These are phyloP conservation scores for Leccinellum albellum DNA, from an alignment of 768 basidiomycete species.

Conservation along the genomic window DNA sequence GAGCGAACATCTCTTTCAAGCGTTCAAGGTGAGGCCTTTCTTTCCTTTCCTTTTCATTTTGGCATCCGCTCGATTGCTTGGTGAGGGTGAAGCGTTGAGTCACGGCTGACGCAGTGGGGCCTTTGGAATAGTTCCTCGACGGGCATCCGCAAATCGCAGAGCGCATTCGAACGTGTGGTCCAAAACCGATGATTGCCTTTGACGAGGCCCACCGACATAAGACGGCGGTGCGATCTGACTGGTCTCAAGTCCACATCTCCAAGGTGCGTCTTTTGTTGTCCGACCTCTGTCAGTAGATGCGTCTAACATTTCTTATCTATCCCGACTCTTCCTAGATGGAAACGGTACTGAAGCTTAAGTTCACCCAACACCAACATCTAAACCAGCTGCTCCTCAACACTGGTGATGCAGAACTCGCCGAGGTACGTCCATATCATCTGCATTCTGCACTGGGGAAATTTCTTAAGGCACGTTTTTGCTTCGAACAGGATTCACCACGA, in stretches of 20 bases:
- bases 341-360: constrained; percentile 58
- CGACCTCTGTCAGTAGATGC: not conserved
- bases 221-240: constrained; percentile 57
- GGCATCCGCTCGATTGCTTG: not conserved
- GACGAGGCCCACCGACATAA: constrained; percentile 67
- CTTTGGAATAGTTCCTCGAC: constrained; percentile 48
- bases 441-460: not conserved
- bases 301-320: not conserved
- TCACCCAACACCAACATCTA: constrained; percentile 61
- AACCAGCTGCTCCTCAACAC: constrained; percentile 61
- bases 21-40: constrained; percentile 53
- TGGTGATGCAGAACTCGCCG: constrained; percentile 60
- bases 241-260: constrained; percentile 61
- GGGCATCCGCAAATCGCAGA: constrained; percentile 62
- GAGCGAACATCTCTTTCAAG: constrained; percentile 75
- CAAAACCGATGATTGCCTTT: constrained; percentile 58
- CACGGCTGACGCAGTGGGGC: constrained; percentile 1
- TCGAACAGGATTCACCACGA: constrained; percentile 60
- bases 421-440: constrained; percentile 40
- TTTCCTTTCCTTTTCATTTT: not conserved
- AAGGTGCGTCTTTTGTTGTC: constrained; percentile 41
- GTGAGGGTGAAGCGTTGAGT: not conserved
- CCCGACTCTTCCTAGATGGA: constrained; percentile 50
- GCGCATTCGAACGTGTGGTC: constrained; percentile 61
- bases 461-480: not conserved